Evolutionary conservation across 345 rosid genomes (phyloP).

Genomic region (Garcia nutans): DNA sequence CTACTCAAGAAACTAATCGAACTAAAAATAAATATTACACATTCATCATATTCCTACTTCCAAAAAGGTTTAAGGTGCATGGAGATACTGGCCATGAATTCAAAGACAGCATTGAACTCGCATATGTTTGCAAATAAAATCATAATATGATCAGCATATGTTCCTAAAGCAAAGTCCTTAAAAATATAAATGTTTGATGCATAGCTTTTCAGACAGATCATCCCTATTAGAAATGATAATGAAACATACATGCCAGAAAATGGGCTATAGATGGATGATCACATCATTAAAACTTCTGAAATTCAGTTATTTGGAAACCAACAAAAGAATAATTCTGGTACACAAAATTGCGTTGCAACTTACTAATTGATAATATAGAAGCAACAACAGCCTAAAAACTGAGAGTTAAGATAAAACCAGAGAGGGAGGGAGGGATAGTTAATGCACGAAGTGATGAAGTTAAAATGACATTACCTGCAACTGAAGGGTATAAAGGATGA

Average conservation of each 20-base stretch:
- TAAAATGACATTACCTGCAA: constrained; percentile 60
- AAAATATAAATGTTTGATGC: not conserved
- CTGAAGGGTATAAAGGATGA: constrained; percentile 90
- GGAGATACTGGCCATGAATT: not conserved
- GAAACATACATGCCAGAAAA: not conserved
- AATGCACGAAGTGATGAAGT: constrained; percentile 1
- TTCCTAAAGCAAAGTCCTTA: not conserved
- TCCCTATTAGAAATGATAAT: not conserved
- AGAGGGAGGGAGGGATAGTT: not conserved
- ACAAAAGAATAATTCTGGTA: not conserved
- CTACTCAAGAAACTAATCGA: constrained; percentile 7
- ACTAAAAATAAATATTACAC: not conserved
- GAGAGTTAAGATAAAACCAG: not conserved
- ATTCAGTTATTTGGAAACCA: not conserved
- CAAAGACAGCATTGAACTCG: constrained; percentile 10
- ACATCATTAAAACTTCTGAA: not conserved
- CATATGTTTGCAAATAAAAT: not conserved
- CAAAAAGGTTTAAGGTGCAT: not conserved
- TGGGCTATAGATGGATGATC: not conserved
- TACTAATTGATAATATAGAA: not conserved
- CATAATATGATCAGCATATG: not conserved
- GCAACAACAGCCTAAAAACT: not conserved
- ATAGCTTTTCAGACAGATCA: not conserved
- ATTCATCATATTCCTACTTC: constrained; percentile 7
- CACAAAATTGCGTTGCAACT: not conserved